Percentiles rank a stretch among this genome's conserved stretches.
These are phyloP conservation scores for Theileria parva DNA, from an alignment of 169 alveolate genomes.

Conservation along the genomic window DNA sequence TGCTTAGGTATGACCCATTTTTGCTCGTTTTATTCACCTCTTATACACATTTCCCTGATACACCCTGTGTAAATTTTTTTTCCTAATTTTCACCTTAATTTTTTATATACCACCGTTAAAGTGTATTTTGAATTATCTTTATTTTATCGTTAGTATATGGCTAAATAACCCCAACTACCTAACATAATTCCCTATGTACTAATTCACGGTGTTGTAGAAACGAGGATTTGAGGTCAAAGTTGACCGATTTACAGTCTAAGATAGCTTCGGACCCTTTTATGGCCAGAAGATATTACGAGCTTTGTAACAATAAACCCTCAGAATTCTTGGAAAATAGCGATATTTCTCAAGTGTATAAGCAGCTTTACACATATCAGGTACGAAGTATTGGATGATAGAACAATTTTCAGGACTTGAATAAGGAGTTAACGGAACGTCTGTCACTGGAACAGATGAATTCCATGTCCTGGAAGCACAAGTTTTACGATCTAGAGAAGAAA, in stretches of 20 bases:
- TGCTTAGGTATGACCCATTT: conserved; percentile 35
- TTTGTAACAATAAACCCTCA: background rate
- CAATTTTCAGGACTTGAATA: conserved; percentile 45
- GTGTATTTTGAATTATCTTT: background rate
- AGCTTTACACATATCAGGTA: conserved; percentile 41
- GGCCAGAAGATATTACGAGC: conserved; percentile 37
- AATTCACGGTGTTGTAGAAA: conserved; percentile 20
- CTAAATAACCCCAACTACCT: background rate
- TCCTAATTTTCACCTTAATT: too few species aligned
- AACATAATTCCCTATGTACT: background rate
- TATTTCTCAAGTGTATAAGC: conserved; percentile 41
- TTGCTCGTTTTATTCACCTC: background rate
- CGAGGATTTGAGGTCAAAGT: conserved; percentile 39
- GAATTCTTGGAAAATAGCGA: conserved; percentile 14
- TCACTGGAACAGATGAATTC: conserved; percentile 55
- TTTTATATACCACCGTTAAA: background rate
- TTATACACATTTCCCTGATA: background rate
- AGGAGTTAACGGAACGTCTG: conserved; percentile 53
- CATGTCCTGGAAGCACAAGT: conserved; percentile 65
- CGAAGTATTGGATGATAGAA: background rate
- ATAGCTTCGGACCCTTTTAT: conserved; percentile 60
- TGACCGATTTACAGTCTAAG: conserved; percentile 53
- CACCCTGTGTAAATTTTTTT: background rate
- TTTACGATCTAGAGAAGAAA: conserved; percentile 48
- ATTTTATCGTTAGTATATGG: background rate